phyloP scores from a whole-genome alignment of 2,329 filamentous ascomycete species.

The Lasiodiplodia citricola region DNA sequence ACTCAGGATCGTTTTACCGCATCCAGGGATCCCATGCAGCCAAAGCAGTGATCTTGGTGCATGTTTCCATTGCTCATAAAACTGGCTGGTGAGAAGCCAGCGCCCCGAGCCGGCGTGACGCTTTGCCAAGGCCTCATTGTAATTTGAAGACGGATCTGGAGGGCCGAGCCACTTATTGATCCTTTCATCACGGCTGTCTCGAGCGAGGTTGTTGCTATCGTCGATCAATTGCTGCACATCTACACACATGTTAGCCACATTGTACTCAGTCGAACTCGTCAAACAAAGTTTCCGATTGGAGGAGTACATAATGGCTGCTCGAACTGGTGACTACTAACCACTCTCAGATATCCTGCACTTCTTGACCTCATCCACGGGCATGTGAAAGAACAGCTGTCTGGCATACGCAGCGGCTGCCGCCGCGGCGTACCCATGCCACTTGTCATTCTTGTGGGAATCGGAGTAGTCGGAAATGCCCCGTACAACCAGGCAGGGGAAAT shows the following conservation, averaged over 20 bases:
- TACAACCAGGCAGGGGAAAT: constrained; percentile 36
- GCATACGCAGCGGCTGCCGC: constrained; percentile 31
- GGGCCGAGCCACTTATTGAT: too few species aligned
- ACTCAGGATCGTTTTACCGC: neutral
- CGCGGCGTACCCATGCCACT: constrained; percentile 34
- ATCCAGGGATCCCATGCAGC: neutral
- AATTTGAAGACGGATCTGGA: neutral
- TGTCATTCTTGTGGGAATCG: constrained; percentile 36
- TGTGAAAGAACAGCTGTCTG: constrained; percentile 30
- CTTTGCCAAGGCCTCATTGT: neutral
- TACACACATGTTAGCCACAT: neutral
- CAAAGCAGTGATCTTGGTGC: neutral
- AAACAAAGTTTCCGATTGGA: too few species aligned
- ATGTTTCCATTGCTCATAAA: neutral
- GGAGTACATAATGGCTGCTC: too few species aligned
- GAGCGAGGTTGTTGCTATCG: too few species aligned
- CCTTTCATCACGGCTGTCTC: too few species aligned
- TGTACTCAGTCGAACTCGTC: too few species aligned
- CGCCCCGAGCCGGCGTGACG: neutral
- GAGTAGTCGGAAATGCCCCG: constrained; percentile 37
- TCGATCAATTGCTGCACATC: too few species aligned
- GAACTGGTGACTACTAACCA: too few species aligned
- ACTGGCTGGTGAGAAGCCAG: neutral
- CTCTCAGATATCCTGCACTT: too few species aligned
- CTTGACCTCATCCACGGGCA: constrained; percentile 8